Conservation (phyloP, 2,329 filamentous ascomycete species). For the Fusarium devonianum region DNA sequence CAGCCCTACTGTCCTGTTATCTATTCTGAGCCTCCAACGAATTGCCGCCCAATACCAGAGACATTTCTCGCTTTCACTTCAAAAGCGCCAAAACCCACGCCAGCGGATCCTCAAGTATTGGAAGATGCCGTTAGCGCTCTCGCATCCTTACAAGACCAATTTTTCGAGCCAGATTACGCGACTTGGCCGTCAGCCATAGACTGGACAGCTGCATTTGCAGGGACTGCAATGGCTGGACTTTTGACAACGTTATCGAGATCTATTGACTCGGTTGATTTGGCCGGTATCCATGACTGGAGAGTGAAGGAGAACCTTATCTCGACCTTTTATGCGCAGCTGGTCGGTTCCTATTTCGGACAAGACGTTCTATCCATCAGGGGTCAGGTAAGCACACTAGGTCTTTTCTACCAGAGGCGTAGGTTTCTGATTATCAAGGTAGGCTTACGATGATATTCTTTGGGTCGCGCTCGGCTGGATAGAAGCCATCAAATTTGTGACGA, state of each 20-base stretch:
- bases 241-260: slow-evolving; percentile 74
- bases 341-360: slow-evolving; percentile 86
- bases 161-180: slow-evolving; percentile 79
- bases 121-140: slow-evolving; percentile 69
- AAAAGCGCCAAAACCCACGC: slow-evolving; percentile 3
- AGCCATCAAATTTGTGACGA: slow-evolving; percentile 75
- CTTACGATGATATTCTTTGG: slow-evolving; percentile 95
- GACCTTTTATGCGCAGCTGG: slow-evolving; percentile 78
- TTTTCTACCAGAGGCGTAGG: too few relatives aligned
- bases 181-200: slow-evolving; percentile 89
- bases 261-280: slow-evolving; percentile 49
- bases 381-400: slow-evolving; percentile 45
- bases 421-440: too few relatives aligned
- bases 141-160: slow-evolving; percentile 76
- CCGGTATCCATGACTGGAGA: slow-evolving; percentile 51
- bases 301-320: slow-evolving; percentile 81
- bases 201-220: slow-evolving; percentile 89
- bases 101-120: slow-evolving; percentile 45
- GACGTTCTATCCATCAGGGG: slow-evolving; percentile 76
- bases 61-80: slow-evolving; percentile 33
- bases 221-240: slow-evolving; percentile 78
- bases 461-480: slow-evolving; percentile 93
- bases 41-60: slow-evolving; percentile 33
- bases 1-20: slow-evolving; percentile 37
- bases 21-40: slow-evolving; percentile 22